Base-by-base conservation (phyloP, 805 yeast genomes). In the Suhomyces pyralidae region DNA sequence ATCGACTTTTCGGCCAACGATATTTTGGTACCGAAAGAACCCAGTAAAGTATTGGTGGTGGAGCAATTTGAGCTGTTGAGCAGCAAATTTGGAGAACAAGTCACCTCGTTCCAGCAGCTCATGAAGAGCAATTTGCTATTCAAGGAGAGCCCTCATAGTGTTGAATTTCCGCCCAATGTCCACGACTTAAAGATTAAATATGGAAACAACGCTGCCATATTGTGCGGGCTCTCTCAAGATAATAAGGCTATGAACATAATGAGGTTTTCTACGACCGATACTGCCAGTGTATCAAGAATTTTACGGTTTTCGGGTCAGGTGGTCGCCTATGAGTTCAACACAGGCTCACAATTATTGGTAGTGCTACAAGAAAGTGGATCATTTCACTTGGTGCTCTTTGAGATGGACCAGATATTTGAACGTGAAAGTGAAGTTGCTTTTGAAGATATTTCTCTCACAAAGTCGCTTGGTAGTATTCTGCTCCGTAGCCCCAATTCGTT, bases 401-500 rank as follows among this genome's bases (percentile, higher is more conserved):
- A 38, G 7, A 22, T 38, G 14, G 42, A 38, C 20, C 42, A 38
- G 24, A 22, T 38, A 5, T 38, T 38, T 22, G 14, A 38, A 3
- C 12, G 14, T 5, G 24, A 5, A 7, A 3, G 24, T 5, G 42
- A 17, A 9, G 22, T 36, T 38, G 6, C 24, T 4, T 38, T 38
- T 7, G 24, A 38, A 38, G 24, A 19, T 2, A 38, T 38, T 10
- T 19, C 24, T 24, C 7, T 5, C 1, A 38, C 24, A 2, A 38
- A 19, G 24, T 5, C 24, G 7, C 51, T 44, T 48, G 34, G n/a
- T 10, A 36, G 49, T 3, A 36, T 57, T 7, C 38, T 48, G 10
- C 55, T 62, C n/a, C 49, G 53, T 34, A 50, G 58, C n/a, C 78
- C 80, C 1, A 53, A 58, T 3, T 60, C 61, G 46, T 38, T 78